A percentile compares a stretch with the other conserved stretches of the same genome.
Evolutionary conservation across 2,329 filamentous ascomycete species (phyloP).

Genomic region (Nannizzia gypsea): DNA sequence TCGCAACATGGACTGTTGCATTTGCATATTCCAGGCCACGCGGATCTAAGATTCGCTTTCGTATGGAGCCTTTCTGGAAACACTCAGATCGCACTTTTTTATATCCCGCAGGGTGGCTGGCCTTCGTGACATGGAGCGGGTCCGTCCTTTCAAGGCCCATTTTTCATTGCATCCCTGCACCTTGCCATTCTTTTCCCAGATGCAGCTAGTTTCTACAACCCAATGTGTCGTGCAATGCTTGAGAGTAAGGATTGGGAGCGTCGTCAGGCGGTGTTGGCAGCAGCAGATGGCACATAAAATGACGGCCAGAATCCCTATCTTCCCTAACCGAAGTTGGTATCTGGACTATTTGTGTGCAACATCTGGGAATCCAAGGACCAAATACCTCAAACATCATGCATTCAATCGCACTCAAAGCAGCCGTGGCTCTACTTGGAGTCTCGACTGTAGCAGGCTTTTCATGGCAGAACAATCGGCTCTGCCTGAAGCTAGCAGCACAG

Average conservation of each 20-base stretch:
- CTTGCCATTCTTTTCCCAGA: neutral
- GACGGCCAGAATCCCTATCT: neutral
- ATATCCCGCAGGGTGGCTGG: neutral
- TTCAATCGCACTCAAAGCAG: neutral
- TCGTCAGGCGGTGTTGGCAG: neutral
- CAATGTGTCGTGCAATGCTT: neutral
- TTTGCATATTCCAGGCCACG: neutral
- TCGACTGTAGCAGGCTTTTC: neutral
- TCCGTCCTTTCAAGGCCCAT: neutral
- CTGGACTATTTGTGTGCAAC: neutral
- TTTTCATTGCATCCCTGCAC: neutral
- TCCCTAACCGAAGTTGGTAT: neutral
- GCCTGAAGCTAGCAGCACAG: neutral
- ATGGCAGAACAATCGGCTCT: neutral
- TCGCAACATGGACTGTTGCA: neutral
- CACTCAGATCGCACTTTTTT: neutral
- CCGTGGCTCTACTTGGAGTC: neutral
- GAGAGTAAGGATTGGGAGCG: neutral
- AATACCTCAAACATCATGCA: neutral
- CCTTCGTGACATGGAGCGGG: neutral
- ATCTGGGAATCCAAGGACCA: neutral
- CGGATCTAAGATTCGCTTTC: constrained; percentile 2
- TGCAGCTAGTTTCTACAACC: neutral
- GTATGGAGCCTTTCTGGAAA: constrained; percentile 4
- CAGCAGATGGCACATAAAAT: neutral